Base-by-base conservation (phyloP, 768 basidiomycete genomes). In the Melanogaster broomeanus region DNA sequence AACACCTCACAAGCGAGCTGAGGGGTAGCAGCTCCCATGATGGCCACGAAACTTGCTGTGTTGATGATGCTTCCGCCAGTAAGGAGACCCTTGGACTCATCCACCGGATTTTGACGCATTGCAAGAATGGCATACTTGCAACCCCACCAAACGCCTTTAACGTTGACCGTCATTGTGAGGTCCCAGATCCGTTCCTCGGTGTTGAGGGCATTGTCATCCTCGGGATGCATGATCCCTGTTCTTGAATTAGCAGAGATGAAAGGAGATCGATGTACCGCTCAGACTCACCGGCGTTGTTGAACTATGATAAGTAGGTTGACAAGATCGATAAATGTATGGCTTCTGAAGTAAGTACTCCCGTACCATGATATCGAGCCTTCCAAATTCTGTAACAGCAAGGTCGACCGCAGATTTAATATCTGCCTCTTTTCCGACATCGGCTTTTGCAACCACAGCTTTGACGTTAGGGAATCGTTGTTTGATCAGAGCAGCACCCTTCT, bases 71-170 rank as follows among this genome's bases (percentile, higher is more conserved):
- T 93, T 51, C 91, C 91, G 40, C 91, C 91, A 11, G 76, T 73
- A 62, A 81, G 86, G 12, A 98, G 81, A 4, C 90, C 89, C 69
- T 87, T 92, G 54, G 81, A 73, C 53, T 81, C 79, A 51, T 98
- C 94, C 41, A 82, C 82, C 11, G 91, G 82, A 72, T 99, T 99
- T 55, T 91, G 72, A 53, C 92, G 86, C 96, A 99, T 99, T 33
- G 97, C 97, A 45, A 87, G 76, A 65, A 99, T 95, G 6, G 96
- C 97, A 64, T 98, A 87, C 73, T 98, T 98, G 79, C 90, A 95
- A 28, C 97, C 97, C 87, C 88, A 99, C 97, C 96, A 98, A 53
- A 98, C 97, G 45, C 97, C 97, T 73, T 98, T 99, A 64, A 96
- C 83, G 69, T 98, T 98, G 76, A 98, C 85, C 56, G 87, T 81